Evolutionary conservation across 805 yeast species (phyloP).

Genomic region (Spathaspora hagerdaliae): DNA sequence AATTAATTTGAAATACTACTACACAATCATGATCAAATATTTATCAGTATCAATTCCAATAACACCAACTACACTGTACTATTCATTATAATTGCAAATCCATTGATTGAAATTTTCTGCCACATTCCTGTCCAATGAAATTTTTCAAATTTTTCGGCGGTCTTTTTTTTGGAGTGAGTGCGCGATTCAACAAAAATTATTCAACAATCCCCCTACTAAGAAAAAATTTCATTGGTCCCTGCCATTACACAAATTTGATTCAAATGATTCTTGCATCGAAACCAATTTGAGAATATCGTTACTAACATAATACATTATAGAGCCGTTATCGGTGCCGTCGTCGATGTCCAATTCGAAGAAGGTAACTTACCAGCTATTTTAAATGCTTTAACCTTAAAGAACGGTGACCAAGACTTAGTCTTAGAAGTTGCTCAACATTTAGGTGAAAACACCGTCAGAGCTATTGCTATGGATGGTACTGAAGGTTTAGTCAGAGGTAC

Average conservation of each 20-base stretch:
- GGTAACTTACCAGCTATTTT: slow-evolving; percentile 96
- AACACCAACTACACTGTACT: too few relatives aligned
- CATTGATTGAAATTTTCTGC: not conserved
- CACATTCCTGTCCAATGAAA: slow-evolving; percentile 22
- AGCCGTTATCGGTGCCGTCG: slow-evolving; percentile 99
- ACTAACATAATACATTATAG: slow-evolving; percentile 42
- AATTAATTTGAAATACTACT: too few relatives aligned
- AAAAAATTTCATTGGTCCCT: too few relatives aligned
- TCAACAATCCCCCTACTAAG: too few relatives aligned
- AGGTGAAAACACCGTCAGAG: slow-evolving; percentile 99
- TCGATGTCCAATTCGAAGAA: slow-evolving; percentile 97
- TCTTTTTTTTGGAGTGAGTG: not conserved
- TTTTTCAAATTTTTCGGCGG: slow-evolving; percentile 12
- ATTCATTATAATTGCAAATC: too few relatives aligned
- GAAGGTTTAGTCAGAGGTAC: slow-evolving; percentile 99
- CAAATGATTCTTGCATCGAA: too few relatives aligned
- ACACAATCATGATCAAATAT: too few relatives aligned
- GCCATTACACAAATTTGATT: too few relatives aligned
- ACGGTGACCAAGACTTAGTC: slow-evolving; percentile 74
- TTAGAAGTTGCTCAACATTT: slow-evolving; percentile 99
- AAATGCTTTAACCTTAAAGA: slow-evolving; percentile 90
- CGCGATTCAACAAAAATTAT: too few relatives aligned
- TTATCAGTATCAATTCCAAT: too few relatives aligned
- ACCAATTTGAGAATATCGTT: slow-evolving; percentile 2
- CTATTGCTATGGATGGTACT: slow-evolving; percentile 99